Evolutionary conservation across 164 flowering plant species (phyloP).

Genomic region (Vitis riparia): DNA sequence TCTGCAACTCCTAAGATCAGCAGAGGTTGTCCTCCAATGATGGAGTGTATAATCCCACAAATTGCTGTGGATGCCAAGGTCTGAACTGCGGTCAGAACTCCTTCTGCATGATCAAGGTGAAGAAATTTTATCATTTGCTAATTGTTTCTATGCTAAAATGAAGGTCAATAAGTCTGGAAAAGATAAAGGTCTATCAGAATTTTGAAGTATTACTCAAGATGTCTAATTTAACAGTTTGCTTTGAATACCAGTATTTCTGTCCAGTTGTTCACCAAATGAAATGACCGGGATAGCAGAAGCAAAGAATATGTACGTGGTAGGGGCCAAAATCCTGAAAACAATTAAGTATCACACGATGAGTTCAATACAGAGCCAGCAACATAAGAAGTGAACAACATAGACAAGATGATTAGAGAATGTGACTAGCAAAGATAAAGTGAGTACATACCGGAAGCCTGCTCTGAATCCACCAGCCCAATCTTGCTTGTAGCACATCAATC

Average conservation of each 20-base stretch:
- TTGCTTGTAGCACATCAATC: constrained; percentile 92
- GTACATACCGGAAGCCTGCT: constrained; percentile 81
- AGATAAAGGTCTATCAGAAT: too few relatives aligned
- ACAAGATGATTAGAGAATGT: constrained; percentile 1
- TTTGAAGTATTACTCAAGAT: too few relatives aligned
- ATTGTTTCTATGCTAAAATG: too few relatives aligned
- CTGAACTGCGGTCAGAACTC: constrained; percentile 91
- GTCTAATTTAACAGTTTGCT: too few relatives aligned
- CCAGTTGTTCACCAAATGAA: constrained; percentile 94
- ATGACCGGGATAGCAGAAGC: constrained; percentile 98
- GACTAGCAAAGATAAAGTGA: not conserved
- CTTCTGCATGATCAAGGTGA: constrained; percentile 55
- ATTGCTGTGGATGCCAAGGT: constrained; percentile 91
- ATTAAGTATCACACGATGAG: not conserved
- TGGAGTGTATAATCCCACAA: constrained; percentile 92
- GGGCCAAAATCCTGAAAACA: constrained; percentile 85
- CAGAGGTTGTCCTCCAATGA: constrained; percentile 95
- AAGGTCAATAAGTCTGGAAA: too few relatives aligned
- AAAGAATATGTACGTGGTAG: constrained; percentile 92
- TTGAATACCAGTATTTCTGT: constrained; percentile 73
- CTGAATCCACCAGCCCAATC: constrained; percentile 94
- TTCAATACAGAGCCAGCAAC: not conserved
- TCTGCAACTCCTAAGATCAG: constrained; percentile 97
- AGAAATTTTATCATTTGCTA: not conserved
- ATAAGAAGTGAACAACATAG: constrained; percentile 8